Evolutionary conservation across 2,329 filamentous ascomycete genomes (phyloP), one percentile per base, ranked within the genome.

Genomic region (Coniochaeta hoffmannii): DNA sequence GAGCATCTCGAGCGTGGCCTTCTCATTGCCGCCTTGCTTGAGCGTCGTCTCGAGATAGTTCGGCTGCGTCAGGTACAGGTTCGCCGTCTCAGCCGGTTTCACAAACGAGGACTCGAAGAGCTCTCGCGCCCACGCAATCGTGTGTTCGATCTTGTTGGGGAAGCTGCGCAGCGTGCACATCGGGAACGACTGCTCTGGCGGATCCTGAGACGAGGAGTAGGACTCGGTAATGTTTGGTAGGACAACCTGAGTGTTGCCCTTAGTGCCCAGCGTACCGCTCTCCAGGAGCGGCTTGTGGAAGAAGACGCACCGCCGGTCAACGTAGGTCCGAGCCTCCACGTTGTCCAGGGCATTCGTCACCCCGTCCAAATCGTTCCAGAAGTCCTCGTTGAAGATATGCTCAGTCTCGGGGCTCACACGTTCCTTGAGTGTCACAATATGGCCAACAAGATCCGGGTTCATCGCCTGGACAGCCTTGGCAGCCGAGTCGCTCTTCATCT

Each of bases 91-190:
- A 0, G 94, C 89, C 31, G 91, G 91, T 64, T 93, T 94, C 63
- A 96, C 91, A 65, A 97, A 99, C 63, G 87, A 90, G 28, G 86
- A 87, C 74, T 97, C 91, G 73, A 99, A 99, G 61, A 96, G 82
- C 70, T 97, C 94, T 65, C 95, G 90, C 36, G 92, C 87, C 94
- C 94, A 99, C 2, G 94, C 94, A 69, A 99, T 99, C 0, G 94
- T 97, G 72, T 99, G 94, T 74, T 99, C 92, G 65, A 99, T 99
- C 66, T 88, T 88, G 79, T 99, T 99, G 57, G 94, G 94, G 79
- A 99, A 99, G 72, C 92, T 97, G 67, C 90, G 85, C 59, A 99
- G 81, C 5, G 94, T 97, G 72, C 94, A 99, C 92, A 97, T 97
- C 0, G 94, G 94, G 80, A 99, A 97, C 1, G 94, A 96, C 76